Percentiles rank a stretch among this genome's conserved stretches.
These are phyloP conservation scores for Blastocystis sp. DNA, from an alignment of 352 stramenopile genomes.

Conservation along the genomic window DNA sequence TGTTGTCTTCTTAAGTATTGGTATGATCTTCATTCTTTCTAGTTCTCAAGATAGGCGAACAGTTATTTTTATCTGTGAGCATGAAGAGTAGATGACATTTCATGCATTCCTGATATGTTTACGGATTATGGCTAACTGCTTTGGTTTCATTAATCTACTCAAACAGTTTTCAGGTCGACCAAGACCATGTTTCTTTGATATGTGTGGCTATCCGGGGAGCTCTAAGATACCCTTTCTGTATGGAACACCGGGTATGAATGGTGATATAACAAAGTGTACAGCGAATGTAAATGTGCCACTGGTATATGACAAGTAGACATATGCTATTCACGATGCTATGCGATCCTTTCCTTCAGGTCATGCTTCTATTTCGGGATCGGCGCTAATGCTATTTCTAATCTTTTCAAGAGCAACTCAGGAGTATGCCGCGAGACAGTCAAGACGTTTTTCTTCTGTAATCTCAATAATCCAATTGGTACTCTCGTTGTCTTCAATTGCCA, in stretches of 20 bases:
- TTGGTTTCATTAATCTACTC: background rate
- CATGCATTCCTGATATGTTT: background rate
- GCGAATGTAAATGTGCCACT: background rate
- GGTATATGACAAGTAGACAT: background rate
- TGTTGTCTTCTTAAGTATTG: background rate
- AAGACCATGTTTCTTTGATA: slow-evolving; percentile 51
- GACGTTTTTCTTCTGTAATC: background rate
- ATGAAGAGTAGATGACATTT: background rate
- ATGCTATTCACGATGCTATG: slow-evolving; percentile 11
- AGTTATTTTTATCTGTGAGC: background rate
- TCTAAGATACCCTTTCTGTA: background rate
- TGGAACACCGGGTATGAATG: background rate
- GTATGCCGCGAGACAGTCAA: background rate
- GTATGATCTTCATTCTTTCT: background rate
- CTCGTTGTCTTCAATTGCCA: background rate
- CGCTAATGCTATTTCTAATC: background rate
- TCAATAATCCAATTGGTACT: background rate
- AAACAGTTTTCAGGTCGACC: slow-evolving; percentile 41
- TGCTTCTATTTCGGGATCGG: background rate
- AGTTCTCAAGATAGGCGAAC: background rate
- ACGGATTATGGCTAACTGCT: background rate
- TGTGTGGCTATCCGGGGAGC: slow-evolving; percentile 40
- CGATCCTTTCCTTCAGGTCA: slow-evolving; percentile 57
- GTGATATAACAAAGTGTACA: slow-evolving; percentile 49
- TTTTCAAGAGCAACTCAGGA: background rate